Evolutionary conservation across 768 basidiomycete genomes (phyloP).

Genomic region (Galerina sulciceps): DNA sequence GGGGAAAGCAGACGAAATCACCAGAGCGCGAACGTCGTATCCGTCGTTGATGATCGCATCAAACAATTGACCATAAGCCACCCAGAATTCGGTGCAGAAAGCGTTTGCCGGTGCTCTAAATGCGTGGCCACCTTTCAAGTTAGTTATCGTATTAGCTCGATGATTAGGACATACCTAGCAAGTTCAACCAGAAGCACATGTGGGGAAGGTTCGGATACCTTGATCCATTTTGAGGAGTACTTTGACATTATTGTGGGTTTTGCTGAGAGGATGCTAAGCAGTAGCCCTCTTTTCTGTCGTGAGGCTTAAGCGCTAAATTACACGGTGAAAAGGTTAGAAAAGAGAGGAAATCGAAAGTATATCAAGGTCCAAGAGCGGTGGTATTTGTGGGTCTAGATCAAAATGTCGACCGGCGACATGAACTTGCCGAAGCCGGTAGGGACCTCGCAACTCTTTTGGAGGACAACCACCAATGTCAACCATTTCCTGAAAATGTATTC

Average conservation of each 20-base stretch:
- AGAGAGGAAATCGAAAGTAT: no score
- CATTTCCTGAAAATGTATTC: no score
- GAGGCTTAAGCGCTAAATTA: no score
- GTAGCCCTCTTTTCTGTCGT: no score
- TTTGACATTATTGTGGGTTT: conserved; percentile 24
- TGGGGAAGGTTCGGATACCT: conserved; percentile 49
- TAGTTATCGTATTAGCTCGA: background rate
- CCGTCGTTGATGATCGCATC: conserved; percentile 53
- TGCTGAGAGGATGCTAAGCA: no score
- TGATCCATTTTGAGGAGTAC: conserved; percentile 48
- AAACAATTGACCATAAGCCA: conserved; percentile 66
- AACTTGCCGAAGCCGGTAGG: no score
- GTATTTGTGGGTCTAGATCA: no score
- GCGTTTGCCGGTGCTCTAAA: conserved; percentile 72
- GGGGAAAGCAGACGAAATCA: conserved; percentile 71
- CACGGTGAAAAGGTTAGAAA: no score
- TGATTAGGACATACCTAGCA: conserved; percentile 35
- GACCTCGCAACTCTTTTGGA: no score
- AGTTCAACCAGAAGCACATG: conserved; percentile 52
- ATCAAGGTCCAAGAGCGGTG: no score
- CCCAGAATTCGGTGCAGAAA: conserved; percentile 71
- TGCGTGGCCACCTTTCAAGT: background rate
- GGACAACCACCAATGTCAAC: no score
- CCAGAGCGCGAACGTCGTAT: conserved; percentile 68
- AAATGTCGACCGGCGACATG: no score